Conservation (phyloP, 2,329 filamentous ascomycete species). For the Botrytis aclada region DNA sequence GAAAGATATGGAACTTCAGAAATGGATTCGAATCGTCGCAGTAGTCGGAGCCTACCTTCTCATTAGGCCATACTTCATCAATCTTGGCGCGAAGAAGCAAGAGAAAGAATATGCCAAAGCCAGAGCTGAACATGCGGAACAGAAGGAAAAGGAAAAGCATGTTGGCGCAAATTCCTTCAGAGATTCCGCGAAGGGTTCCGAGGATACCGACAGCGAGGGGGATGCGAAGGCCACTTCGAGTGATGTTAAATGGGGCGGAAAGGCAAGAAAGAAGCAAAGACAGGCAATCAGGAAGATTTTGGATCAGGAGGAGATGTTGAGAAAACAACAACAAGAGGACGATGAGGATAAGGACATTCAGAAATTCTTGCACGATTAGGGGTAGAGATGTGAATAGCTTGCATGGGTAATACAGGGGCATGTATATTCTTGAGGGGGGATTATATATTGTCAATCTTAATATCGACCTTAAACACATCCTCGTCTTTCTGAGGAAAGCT, state of each 20-base stretch:
- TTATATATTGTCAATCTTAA: constrained; percentile 20
- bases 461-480: not conserved
- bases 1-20: constrained; percentile 46
- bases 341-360: constrained; percentile 73
- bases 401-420: too few species aligned
- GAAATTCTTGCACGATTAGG: constrained; percentile 61
- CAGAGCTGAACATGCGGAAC: constrained; percentile 38
- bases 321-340: constrained; percentile 57
- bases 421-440: not conserved
- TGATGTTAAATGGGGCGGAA: constrained; percentile 60
- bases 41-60: constrained; percentile 72
- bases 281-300: constrained; percentile 63
- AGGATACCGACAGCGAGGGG: constrained; percentile 51
- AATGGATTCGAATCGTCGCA: constrained; percentile 66
- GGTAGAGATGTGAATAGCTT: not conserved
- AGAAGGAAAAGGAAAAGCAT: constrained; percentile 36
- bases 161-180: constrained; percentile 63
- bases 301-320: constrained; percentile 54
- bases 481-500: not conserved
- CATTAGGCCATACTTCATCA: constrained; percentile 70
- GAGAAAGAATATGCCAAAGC: constrained; percentile 59
- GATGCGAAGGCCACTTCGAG: constrained; percentile 40
- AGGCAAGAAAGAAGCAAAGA: constrained; percentile 66
- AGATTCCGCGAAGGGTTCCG: constrained; percentile 47
- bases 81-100: constrained; percentile 60